Evolutionary conservation across 1,139 yeast species (phyloP).

Genomic region (Candida albicans): DNA sequence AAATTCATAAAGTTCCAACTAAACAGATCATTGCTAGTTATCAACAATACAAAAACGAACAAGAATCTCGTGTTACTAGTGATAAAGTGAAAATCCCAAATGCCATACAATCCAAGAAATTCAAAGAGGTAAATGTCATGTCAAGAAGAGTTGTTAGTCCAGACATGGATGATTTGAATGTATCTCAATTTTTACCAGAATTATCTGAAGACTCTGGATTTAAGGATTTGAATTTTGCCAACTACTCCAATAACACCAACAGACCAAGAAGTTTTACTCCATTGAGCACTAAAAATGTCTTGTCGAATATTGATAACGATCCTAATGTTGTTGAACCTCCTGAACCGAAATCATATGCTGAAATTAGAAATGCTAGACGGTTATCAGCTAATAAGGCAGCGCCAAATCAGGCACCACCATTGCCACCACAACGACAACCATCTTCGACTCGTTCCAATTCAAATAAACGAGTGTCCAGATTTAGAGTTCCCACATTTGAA

Average conservation of each 20-base stretch:
- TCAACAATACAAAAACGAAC: slow-evolving; percentile 2
- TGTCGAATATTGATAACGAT: slow-evolving; percentile 24
- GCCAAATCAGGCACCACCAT: slow-evolving; percentile 1
- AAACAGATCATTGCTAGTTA: slow-evolving; percentile 10
- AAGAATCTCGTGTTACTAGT: slow-evolving; percentile 5
- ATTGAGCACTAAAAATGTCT: slow-evolving; percentile 30
- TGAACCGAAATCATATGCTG: slow-evolving; percentile 14
- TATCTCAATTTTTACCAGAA: slow-evolving; percentile 46
- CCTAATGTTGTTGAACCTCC: slow-evolving; percentile 25
- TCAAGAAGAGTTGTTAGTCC: slow-evolving; percentile 45
- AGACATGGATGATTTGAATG: slow-evolving; percentile 32
- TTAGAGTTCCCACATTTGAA: slow-evolving; percentile 47
- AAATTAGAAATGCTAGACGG: slow-evolving; percentile 9
- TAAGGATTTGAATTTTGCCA: slow-evolving; percentile 32
- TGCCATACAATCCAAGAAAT: slow-evolving; percentile 29
- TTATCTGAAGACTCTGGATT: slow-evolving; percentile 51
- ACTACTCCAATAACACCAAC: slow-evolving; percentile 21
- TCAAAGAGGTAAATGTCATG: slow-evolving; percentile 46
- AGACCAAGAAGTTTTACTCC: slow-evolving; percentile 28
- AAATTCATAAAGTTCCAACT: slow-evolving; percentile 14
- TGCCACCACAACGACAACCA: slow-evolving; percentile 2
- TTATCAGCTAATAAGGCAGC: slow-evolving; percentile 3
- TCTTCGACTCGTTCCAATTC: neutral
- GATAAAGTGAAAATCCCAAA: slow-evolving; percentile 20
- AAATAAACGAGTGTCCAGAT: slow-evolving; percentile 25